Percentiles rank a stretch among this genome's conserved stretches.
Conservation (phyloP, 1,284 basidiomycete species). For the Hymenochaete sp. region DNA sequence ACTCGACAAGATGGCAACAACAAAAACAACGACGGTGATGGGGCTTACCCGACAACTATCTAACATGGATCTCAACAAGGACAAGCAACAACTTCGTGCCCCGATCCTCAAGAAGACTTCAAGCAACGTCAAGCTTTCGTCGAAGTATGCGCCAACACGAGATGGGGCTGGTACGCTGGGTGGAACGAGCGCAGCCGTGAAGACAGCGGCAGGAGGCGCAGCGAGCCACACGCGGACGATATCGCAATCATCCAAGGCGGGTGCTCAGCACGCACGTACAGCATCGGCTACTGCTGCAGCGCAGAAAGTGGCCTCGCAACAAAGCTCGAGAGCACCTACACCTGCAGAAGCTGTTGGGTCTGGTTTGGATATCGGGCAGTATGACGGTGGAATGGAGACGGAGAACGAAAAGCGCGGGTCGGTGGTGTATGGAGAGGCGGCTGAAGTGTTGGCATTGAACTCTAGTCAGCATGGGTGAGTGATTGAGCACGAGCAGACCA, state of each 20-base stretch:
- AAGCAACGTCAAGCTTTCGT: slow-evolving; percentile 12
- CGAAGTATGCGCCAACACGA: slow-evolving; percentile 12
- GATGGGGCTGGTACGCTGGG: neutral
- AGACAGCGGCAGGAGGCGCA: slow-evolving; percentile 1
- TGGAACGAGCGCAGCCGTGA: slow-evolving; percentile 1
- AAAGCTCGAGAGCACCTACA: neutral
- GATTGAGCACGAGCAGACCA: neutral
- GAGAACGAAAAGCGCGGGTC: slow-evolving; percentile 64
- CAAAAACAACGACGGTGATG: slow-evolving; percentile 11
- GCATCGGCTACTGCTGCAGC: slow-evolving; percentile 8
- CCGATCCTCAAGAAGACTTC: slow-evolving; percentile 14
- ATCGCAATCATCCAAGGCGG: slow-evolving; percentile 1
- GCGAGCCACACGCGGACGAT: slow-evolving; percentile 9
- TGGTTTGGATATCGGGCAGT: slow-evolving; percentile 70
- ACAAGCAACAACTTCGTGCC: slow-evolving; percentile 6
- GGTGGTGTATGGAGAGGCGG: slow-evolving; percentile 62
- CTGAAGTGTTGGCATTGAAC: slow-evolving; percentile 68
- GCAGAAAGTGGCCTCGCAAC: neutral
- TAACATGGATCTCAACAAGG: slow-evolving; percentile 14
- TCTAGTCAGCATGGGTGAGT: slow-evolving; percentile 59
- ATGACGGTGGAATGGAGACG: slow-evolving; percentile 80
- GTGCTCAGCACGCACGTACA: slow-evolving; percentile 3
- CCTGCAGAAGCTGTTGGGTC: neutral
- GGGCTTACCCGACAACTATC: slow-evolving; percentile 14
- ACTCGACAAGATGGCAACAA: no score